phyloP scores from a whole-genome alignment of 1,284 basidiomycete genomes.

The Ustilago hordei region DNA sequence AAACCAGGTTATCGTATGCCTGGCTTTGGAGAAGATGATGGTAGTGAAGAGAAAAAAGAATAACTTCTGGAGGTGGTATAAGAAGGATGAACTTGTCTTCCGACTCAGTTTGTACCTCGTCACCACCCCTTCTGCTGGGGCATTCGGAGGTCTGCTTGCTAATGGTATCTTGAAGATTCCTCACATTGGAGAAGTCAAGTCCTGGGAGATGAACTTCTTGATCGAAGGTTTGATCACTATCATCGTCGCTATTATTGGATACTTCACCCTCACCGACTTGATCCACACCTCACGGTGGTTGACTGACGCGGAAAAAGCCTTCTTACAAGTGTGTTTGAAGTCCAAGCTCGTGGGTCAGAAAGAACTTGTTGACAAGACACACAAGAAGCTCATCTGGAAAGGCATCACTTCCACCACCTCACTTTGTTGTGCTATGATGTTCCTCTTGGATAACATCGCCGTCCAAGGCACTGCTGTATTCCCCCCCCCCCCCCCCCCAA shows the following conservation, averaged over 20 bases:
- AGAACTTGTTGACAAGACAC: constrained; percentile 47
- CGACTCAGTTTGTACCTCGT: constrained; percentile 67
- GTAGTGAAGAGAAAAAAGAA: too few relatives aligned
- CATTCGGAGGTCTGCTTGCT: constrained; percentile 67
- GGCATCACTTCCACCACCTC: constrained; percentile 53
- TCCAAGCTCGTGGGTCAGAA: constrained; percentile 51
- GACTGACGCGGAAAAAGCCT: constrained; percentile 64
- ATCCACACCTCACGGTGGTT: constrained; percentile 69
- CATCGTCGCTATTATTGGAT: constrained; percentile 64
- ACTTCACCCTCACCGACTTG: constrained; percentile 67
- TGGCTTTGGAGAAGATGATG: too few relatives aligned
- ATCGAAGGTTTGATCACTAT: constrained; percentile 70
- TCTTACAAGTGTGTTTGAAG: constrained; percentile 48
- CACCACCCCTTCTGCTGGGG: constrained; percentile 54
- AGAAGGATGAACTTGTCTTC: constrained; percentile 67
- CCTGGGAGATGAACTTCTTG: constrained; percentile 70
- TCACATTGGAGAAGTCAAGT: constrained; percentile 42
- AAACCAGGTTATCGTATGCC: too few relatives aligned
- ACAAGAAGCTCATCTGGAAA: constrained; percentile 41
- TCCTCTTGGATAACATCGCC: constrained; percentile 69
- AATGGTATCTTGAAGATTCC: constrained; percentile 46
- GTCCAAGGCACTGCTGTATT: constrained; percentile 66
- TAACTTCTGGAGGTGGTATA: too few relatives aligned
- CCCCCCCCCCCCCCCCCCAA: too few relatives aligned
- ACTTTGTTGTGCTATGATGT: constrained; percentile 62